Conservation (phyloP, 129 eudicot genomes). For the Chrysanthemum makinoi region DNA sequence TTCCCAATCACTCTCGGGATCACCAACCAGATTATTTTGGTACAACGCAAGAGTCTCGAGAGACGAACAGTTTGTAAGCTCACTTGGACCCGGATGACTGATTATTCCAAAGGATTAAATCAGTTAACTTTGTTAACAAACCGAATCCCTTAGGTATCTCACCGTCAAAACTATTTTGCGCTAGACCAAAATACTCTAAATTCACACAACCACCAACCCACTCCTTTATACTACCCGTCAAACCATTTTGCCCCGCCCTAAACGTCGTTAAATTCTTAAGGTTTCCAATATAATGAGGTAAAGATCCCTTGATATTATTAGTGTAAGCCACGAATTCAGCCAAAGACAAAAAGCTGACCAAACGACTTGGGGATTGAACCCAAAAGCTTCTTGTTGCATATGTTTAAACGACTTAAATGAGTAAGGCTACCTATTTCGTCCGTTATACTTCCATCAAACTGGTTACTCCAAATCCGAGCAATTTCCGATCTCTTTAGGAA, state of each 20-base stretch:
- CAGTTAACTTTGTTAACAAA: slow-evolving; percentile 54
- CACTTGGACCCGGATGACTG: slow-evolving; percentile 71
- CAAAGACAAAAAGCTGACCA: slow-evolving; percentile 61
- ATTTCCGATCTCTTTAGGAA: slow-evolving; percentile 72
- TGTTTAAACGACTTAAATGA: slow-evolving; percentile 47
- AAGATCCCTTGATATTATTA: slow-evolving; percentile 54
- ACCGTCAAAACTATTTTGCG: slow-evolving; percentile 72
- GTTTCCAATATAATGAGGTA: slow-evolving; percentile 76
- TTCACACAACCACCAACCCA: slow-evolving; percentile 62
- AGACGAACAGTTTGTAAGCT: slow-evolving; percentile 62
- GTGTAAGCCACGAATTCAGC: slow-evolving; percentile 76
- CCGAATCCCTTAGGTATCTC: slow-evolving; percentile 78
- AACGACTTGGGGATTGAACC: slow-evolving; percentile 73
- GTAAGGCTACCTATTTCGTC: slow-evolving; percentile 58
- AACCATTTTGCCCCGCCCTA: slow-evolving; percentile 75
- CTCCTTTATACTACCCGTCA: slow-evolving; percentile 70
- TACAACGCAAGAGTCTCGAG: slow-evolving; percentile 87
- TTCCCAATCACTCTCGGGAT: slow-evolving; percentile 71
- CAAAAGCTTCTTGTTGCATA: slow-evolving; percentile 77
- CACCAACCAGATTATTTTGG: slow-evolving; percentile 74
- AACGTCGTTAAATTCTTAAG: slow-evolving; percentile 58
- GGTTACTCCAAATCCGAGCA: slow-evolving; percentile 57
- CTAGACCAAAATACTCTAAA: slow-evolving; percentile 65
- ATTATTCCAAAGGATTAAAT: slow-evolving; percentile 76
- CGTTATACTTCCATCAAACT: slow-evolving; percentile 66